phyloP scores from a whole-genome alignment of 805 yeast species.

The Wickerhamiella azyma region DNA sequence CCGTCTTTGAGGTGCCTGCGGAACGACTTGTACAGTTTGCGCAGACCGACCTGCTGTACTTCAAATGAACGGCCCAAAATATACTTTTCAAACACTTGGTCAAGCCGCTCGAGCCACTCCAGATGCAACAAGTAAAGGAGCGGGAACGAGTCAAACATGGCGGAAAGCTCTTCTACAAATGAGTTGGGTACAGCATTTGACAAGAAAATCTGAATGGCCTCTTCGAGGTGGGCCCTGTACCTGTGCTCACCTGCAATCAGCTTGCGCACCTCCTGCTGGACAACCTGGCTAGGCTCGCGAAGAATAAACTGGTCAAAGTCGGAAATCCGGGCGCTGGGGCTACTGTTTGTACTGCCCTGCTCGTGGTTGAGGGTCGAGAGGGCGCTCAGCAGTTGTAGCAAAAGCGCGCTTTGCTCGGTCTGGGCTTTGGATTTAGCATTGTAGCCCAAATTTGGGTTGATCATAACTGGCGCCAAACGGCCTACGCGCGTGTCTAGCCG shows the following conservation, averaged over 20 bases:
- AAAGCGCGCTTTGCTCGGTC: not conserved
- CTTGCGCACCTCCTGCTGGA: slow-evolving; percentile 1
- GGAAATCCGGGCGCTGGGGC: not conserved
- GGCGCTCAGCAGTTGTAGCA: not conserved
- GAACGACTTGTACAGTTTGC: not conserved
- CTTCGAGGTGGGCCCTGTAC: slow-evolving; percentile 10
- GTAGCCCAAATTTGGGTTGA: not conserved
- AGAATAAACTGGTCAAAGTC: not conserved
- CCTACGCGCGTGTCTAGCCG: not conserved
- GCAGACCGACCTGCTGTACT: slow-evolving; percentile 5
- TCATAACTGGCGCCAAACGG: not conserved
- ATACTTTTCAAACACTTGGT: slow-evolving; percentile 8
- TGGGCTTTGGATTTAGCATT: not conserved
- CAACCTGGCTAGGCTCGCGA: not conserved
- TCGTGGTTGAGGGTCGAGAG: not conserved
- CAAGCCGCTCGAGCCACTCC: slow-evolving; percentile 11
- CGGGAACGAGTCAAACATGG: slow-evolving; percentile 16
- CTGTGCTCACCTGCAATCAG: slow-evolving; percentile 10
- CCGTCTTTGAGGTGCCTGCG: not conserved
- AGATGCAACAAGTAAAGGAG: slow-evolving; percentile 16
- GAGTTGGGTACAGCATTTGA: slow-evolving; percentile 6
- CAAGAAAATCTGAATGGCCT: slow-evolving; percentile 13
- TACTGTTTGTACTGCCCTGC: no score
- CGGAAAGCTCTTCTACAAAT: slow-evolving; percentile 9
- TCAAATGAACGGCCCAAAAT: slow-evolving; percentile 7